A percentile compares a stretch with the other conserved stretches of the same genome.
These are phyloP conservation scores for Metschnikowia vanudenii DNA, from an alignment of 805 yeast genomes.

Conservation along the genomic window DNA sequence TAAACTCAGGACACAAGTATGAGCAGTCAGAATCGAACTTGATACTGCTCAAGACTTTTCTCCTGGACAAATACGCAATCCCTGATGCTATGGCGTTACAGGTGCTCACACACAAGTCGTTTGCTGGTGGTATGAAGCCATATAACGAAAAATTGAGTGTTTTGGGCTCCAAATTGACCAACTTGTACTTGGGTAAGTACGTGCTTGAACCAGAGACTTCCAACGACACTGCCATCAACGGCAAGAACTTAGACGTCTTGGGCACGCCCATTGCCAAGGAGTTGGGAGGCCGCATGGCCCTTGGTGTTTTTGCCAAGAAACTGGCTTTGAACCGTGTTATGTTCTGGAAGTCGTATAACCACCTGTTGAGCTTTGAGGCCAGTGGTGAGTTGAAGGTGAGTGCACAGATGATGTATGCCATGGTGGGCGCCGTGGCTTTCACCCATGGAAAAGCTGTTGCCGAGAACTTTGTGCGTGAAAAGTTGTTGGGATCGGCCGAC, in stretches of 20 bases:
- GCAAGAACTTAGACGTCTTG: constrained; percentile 54
- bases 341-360: constrained; percentile 66
- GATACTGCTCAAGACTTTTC: constrained; percentile 46
- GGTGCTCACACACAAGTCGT: constrained; percentile 88
- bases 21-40: constrained; percentile 52
- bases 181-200: constrained; percentile 46
- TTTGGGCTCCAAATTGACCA: constrained; percentile 65
- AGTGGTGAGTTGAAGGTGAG: constrained; percentile 59
- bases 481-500: constrained; percentile 37
- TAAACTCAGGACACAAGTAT: constrained; percentile 43
- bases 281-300: constrained; percentile 47
- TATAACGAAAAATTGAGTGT: constrained; percentile 82
- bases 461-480: constrained; percentile 53
- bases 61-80: constrained; percentile 49
- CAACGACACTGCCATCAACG: constrained; percentile 41
- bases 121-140: constrained; percentile 87
- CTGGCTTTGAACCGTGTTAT: constrained; percentile 50
- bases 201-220: constrained; percentile 31
- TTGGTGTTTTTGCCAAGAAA: constrained; percentile 52
- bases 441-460: constrained; percentile 62
- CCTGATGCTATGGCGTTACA: constrained; percentile 68
- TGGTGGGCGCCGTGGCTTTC: constrained; percentile 67
- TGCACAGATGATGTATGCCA: constrained; percentile 55
- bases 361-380: constrained; percentile 40
- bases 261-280: constrained; percentile 56